A percentile compares a stretch with the other conserved stretches of the same genome.
phyloP scores from a whole-genome alignment of 1,284 basidiomycete species.

The Pholiota adiposa region DNA sequence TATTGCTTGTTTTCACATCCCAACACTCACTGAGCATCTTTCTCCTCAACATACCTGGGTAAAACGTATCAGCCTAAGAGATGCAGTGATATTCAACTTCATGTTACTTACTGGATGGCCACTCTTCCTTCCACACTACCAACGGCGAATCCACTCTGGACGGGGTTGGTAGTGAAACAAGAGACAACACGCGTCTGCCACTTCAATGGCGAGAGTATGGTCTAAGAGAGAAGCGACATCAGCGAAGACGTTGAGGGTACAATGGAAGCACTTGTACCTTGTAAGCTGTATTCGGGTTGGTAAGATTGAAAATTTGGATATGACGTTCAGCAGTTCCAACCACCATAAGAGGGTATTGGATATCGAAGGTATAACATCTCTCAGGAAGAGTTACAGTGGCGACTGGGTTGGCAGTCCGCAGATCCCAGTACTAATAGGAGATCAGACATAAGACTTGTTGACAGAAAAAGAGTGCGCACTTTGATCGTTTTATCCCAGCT shows the following conservation, averaged over 20 bases:
- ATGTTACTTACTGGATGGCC: conserved; percentile 85
- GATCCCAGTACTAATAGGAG: conserved; percentile 84
- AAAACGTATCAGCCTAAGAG: conserved; percentile 1
- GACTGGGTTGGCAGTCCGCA: conserved; percentile 74
- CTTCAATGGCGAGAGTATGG: conserved; percentile 84
- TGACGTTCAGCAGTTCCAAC: conserved; percentile 94
- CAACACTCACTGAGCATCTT: conserved; percentile 60
- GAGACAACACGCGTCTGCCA: conserved; percentile 93
- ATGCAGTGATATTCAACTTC: neutral
- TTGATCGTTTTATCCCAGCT: conserved; percentile 94
- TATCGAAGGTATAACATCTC: conserved; percentile 88
- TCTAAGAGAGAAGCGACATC: conserved; percentile 45
- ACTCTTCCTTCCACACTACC: conserved; percentile 96
- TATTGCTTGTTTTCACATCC: neutral
- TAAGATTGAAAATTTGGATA: conserved; percentile 88
- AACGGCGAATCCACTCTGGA: conserved; percentile 82
- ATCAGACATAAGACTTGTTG: neutral
- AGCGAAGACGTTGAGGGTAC: neutral
- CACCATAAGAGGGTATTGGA: conserved; percentile 86
- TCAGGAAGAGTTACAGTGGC: conserved; percentile 85
- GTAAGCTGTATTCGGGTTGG: conserved; percentile 76
- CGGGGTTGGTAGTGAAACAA: conserved; percentile 74
- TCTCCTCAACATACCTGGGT: conserved; percentile 82
- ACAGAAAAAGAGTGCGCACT: conserved; percentile 44
- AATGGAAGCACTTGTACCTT: conserved; percentile 54